Evolutionary conservation across 495 filamentous ascomycete genomes (phyloP).

Genomic region (Clavariopsis aquatica): DNA sequence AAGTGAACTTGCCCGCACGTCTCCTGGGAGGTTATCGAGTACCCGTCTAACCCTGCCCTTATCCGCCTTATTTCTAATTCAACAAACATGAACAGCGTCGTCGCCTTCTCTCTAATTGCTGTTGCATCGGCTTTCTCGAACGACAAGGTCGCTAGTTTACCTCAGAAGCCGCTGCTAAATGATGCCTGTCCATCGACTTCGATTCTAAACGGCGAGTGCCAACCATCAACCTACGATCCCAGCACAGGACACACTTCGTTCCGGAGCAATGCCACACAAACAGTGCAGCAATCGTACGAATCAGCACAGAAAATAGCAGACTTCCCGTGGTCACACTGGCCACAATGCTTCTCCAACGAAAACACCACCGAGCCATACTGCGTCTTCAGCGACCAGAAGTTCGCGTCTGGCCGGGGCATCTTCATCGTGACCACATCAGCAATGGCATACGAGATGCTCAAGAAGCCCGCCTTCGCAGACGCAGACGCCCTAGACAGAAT

Average conservation of each 20-base stretch:
- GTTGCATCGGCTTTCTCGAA: conserved; percentile 7
- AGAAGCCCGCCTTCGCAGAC: conserved; percentile 21
- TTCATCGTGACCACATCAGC: conserved; percentile 19
- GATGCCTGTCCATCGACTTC: conserved; percentile 21
- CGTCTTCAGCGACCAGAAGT: conserved; percentile 22
- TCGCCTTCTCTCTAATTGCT: conserved; percentile 1
- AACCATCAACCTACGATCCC: background rate
- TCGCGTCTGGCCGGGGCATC: conserved; percentile 25
- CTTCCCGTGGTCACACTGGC: conserved; percentile 31
- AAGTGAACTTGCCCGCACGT: background rate
- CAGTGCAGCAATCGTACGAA: conserved; percentile 4
- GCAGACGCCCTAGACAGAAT: background rate
- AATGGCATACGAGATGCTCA: conserved; percentile 18
- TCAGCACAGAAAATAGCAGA: background rate
- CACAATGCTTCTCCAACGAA: conserved; percentile 30
- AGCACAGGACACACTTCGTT: conserved; percentile 1
- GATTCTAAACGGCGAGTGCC: conserved; percentile 23
- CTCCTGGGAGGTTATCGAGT: no score
- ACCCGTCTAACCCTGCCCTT: no score
- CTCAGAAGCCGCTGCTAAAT: conserved; percentile 5
- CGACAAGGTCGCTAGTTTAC: conserved; percentile 5
- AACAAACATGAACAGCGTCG: conserved; percentile 12
- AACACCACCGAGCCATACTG: conserved; percentile 24
- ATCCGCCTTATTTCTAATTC: background rate
- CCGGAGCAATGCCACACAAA: background rate